Conservation (phyloP, 345 rosid genomes). For the Salix brachista region DNA sequence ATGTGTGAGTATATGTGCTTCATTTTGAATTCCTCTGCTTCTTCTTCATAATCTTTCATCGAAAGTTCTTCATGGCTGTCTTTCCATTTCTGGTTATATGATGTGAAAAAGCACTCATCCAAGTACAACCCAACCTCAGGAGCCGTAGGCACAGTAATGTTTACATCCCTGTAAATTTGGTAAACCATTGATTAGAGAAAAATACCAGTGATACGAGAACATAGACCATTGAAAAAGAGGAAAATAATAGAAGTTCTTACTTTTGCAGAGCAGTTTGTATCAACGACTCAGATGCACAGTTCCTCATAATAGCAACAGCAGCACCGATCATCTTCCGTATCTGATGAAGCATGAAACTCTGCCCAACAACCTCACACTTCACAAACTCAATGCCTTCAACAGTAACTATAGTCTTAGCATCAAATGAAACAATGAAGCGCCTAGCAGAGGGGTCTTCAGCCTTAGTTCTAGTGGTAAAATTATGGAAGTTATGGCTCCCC, state of each 20-base stretch:
- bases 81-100: conserved; percentile 78
- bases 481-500: conserved; percentile 92
- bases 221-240: neutral
- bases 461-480: conserved; percentile 84
- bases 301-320: conserved; percentile 82
- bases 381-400: conserved; percentile 80
- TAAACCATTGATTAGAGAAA: neutral
- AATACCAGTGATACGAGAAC: neutral
- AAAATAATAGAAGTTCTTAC: conserved; percentile 32
- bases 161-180: conserved; percentile 49
- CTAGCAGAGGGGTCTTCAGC: conserved; percentile 82
- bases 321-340: conserved; percentile 91
- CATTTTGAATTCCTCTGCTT: conserved; percentile 75
- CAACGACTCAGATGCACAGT: conserved; percentile 67
- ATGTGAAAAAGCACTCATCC: conserved; percentile 84
- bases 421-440: conserved; percentile 69
- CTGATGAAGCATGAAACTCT: conserved; percentile 99
- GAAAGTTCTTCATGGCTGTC: conserved; percentile 82
- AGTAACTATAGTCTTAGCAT: conserved; percentile 44
- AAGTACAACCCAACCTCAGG: conserved; percentile 97
- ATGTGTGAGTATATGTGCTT: conserved; percentile 79
- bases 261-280: conserved; percentile 61
- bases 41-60: conserved; percentile 66
- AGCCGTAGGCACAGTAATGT: conserved; percentile 74
- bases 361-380: conserved; percentile 93